Conservation (phyloP, 495 filamentous ascomycete species). For the Saxophila tyrrhenica region DNA sequence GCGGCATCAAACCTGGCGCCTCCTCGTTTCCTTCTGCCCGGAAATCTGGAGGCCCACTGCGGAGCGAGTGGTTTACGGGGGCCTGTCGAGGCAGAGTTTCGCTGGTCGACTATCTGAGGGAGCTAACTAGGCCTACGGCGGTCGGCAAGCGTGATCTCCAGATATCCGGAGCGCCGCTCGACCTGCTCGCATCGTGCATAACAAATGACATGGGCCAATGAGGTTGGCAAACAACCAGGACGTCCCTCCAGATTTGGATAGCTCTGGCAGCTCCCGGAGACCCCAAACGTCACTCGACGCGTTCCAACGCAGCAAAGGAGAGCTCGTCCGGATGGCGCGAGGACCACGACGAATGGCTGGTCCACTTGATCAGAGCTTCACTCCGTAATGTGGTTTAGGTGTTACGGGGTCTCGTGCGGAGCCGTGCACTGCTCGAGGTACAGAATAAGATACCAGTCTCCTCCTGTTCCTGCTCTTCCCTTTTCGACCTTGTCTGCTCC, state of each 20-base stretch:
- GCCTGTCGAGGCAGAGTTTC: not conserved
- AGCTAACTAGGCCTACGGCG: not conserved
- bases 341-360: not conserved
- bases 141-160: not conserved
- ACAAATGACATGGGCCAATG: not conserved
- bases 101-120: not conserved
- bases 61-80: not conserved
- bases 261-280: not conserved
- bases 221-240: not conserved
- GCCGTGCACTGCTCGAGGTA: not conserved
- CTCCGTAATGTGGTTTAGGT: not conserved
- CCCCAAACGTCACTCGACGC: not conserved
- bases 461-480: not conserved
- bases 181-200: not conserved
- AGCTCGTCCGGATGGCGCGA: not conserved
- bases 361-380: constrained; percentile 1
- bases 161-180: not conserved
- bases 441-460: not conserved
- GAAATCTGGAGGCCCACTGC: not conserved
- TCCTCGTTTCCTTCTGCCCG: not conserved
- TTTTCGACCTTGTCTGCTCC: not conserved
- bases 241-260: not conserved
- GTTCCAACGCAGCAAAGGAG: not conserved
- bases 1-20: not conserved
- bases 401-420: not conserved